These are phyloP conservation scores for Rutstroemia sp. DNA, from an alignment of 2,329 filamentous ascomycete species.

Conservation along the genomic window DNA sequence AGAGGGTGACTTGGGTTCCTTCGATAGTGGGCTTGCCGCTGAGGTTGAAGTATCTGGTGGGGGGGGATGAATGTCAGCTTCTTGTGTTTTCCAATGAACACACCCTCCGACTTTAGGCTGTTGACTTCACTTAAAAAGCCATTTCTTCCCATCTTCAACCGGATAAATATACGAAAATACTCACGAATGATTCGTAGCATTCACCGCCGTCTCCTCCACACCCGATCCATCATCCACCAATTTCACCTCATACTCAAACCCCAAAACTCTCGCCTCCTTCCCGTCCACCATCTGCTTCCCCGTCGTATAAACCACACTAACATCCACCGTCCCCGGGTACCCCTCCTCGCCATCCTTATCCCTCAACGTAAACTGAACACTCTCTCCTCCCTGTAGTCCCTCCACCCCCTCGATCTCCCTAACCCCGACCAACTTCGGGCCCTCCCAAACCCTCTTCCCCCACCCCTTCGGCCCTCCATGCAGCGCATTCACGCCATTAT, in stretches of 20 bases:
- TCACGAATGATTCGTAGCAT: conserved; percentile 92
- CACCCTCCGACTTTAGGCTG: too few species aligned
- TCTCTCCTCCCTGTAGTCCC: conserved; percentile 54
- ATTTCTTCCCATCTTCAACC: neutral
- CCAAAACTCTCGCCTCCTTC: conserved; percentile 62
- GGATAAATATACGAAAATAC: conserved; percentile 14
- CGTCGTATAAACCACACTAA: conserved; percentile 70
- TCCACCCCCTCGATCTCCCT: conserved; percentile 42
- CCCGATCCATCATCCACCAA: conserved; percentile 49
- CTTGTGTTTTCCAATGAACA: neutral
- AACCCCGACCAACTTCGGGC: conserved; percentile 55
- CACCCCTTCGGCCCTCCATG: conserved; percentile 71
- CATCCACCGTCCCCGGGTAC: conserved; percentile 78
- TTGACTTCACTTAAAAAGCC: too few species aligned
- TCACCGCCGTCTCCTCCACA: conserved; percentile 83
- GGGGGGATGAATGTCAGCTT: neutral
- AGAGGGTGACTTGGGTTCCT: conserved; percentile 52
- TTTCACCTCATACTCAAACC: conserved; percentile 85
- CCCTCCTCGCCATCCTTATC: conserved; percentile 82
- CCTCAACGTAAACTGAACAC: conserved; percentile 54
- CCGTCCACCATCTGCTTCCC: conserved; percentile 57
- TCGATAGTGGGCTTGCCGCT: conserved; percentile 47
- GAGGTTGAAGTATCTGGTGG: conserved; percentile 55
- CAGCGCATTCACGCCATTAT: conserved; percentile 70
- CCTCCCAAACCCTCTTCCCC: conserved; percentile 72